Evolutionary conservation across 805 yeast species (phyloP), one percentile per base, ranked within the genome.

Genomic region (Yueomyces sinensis): DNA sequence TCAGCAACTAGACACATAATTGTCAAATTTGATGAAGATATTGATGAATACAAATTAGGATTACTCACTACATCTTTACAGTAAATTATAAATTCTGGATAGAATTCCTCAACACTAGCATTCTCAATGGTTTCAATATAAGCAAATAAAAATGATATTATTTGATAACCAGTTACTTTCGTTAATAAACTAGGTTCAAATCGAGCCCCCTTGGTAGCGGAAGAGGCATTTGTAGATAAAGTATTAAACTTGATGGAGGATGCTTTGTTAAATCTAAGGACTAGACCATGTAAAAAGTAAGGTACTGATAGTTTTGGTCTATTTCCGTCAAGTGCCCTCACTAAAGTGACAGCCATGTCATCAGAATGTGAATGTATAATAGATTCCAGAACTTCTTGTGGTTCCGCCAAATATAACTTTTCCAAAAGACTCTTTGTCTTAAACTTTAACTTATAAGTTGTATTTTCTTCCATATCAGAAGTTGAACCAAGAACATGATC

Each of bases 271-370:
- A 47, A 49, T 27, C 59, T 47, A 27, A 36, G 29, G 6, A 54
- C 43, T 13, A 54, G 35, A 15, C 57, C 47, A 25, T 70, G 65
- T 43, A 82, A 62, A 4, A 86, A 58, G 44, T 71, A 68, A 0
- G 93, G 87, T 13, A 84, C 59, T 0, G 93, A 80, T 4, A 72
- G 46, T 37, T 75, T 81, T 0, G 94, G 81, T 42, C 82, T 72
- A 6, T 94, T 80, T 1, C 91, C 89, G 56, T 87, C 95, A 32
- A 87, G 58, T 2, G 81, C 76, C 51, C 82, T 84, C 11, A 74
- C 61, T 5, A 68, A 46, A 6, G 53, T 43, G 18, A 45, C 44
- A 4, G 47, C 41, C 19, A 41, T 40, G 5, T 52, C 45, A 14
- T 46, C 44, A 4, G 41, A 41, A 16, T 54, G 56, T 9, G 56